phyloP scores from a whole-genome alignment of 306 rosid species.

The Crotalaria pallida region DNA sequence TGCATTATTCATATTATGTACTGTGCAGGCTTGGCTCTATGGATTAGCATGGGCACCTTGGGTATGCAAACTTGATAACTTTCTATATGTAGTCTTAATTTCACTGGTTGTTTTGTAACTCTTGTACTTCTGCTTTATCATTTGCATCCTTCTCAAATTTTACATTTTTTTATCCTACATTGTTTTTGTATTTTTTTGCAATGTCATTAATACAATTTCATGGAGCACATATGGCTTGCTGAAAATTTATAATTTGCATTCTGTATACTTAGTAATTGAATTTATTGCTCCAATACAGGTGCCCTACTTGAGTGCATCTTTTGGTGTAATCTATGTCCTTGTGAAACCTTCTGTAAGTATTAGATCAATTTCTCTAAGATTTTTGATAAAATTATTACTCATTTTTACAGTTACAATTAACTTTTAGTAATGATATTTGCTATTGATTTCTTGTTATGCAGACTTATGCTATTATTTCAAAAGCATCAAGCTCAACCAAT shows the following conservation, averaged over 20 bases:
- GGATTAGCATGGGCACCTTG: constrained; percentile 95
- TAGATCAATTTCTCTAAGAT: background rate
- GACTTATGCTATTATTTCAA: constrained; percentile 75
- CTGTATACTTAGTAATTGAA: background rate
- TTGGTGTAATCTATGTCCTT: constrained; percentile 58
- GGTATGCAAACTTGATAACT: constrained; percentile 39
- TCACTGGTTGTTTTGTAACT: background rate
- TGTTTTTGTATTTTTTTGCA: background rate
- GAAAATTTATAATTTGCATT: background rate
- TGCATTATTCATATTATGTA: background rate
- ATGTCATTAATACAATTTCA: background rate
- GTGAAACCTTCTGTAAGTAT: constrained; percentile 71
- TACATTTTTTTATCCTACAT: background rate
- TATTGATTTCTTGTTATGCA: constrained; percentile 33
- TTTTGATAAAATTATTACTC: background rate
- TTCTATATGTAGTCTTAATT: background rate
- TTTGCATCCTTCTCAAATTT: background rate
- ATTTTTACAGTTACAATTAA: background rate
- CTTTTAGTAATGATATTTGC: constrained; percentile 14
- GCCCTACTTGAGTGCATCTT: constrained; percentile 67
- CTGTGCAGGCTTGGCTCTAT: constrained; percentile 59
- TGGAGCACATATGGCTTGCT: background rate
- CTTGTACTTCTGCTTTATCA: background rate
- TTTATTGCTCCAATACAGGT: constrained; percentile 45
- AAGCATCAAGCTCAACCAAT: constrained; percentile 62